A percentile compares a stretch with the other conserved stretches of the same genome.
phyloP scores from a whole-genome alignment of 345 rosid species.

The Euphorbia lathyris region DNA sequence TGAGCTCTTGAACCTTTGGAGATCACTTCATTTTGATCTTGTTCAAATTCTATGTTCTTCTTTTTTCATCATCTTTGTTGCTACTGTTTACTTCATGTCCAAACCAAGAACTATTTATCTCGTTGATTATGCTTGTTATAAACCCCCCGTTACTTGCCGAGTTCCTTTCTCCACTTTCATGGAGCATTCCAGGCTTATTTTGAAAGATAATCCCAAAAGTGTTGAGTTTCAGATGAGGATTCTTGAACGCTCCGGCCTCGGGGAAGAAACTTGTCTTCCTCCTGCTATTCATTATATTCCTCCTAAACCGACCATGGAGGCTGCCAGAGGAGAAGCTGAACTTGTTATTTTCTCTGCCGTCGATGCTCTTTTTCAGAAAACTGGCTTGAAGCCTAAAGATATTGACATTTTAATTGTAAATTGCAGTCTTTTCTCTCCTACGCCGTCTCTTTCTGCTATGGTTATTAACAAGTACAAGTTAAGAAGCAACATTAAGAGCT shows the following conservation, averaged over 20 bases:
- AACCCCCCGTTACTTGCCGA: constrained; percentile 45
- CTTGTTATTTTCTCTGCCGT: constrained; percentile 45
- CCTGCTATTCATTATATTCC: constrained; percentile 43
- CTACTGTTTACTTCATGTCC: constrained; percentile 30
- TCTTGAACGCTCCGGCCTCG: constrained; percentile 49
- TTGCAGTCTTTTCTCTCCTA: constrained; percentile 48
- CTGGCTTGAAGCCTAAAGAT: constrained; percentile 33
- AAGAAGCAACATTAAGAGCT: constrained; percentile 59
- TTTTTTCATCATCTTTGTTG: constrained; percentile 17
- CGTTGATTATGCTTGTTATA: constrained; percentile 56
- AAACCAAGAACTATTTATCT: constrained; percentile 38
- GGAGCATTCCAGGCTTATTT: constrained; percentile 43
- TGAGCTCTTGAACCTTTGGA: constrained; percentile 21
- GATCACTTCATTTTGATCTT: constrained; percentile 26
- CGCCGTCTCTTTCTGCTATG: constrained; percentile 62
- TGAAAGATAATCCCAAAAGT: constrained; percentile 42
- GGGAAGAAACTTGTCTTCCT: constrained; percentile 56
- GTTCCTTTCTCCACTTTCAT: constrained; percentile 44
- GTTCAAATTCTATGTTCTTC: constrained; percentile 21
- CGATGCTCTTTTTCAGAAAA: constrained; percentile 39
- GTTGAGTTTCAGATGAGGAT: constrained; percentile 49
- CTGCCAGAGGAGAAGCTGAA: constrained; percentile 41
- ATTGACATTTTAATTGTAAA: constrained; percentile 58
- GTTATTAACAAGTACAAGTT: constrained; percentile 47
- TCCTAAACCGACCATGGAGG: constrained; percentile 34